Conservation (phyloP, 2,329 filamentous ascomycete genomes). For the Phoma sp. region DNA sequence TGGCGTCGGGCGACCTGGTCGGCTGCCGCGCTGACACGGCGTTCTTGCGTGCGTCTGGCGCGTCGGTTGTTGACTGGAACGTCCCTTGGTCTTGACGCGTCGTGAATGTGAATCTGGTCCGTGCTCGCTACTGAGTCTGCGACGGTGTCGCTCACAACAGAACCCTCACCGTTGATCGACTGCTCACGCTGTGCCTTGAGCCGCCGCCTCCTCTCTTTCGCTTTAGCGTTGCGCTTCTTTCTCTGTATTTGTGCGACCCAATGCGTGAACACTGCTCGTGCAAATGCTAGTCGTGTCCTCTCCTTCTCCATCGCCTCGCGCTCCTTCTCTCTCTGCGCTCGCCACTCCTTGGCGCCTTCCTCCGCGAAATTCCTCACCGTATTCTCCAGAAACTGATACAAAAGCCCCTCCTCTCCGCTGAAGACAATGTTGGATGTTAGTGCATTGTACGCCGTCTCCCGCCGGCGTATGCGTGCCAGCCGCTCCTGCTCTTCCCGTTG, state of each 20-base stretch:
- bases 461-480: constrained; percentile 19
- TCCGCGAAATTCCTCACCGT: constrained; percentile 44
- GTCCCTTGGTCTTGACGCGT: constrained; percentile 19
- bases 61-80: constrained; percentile 23
- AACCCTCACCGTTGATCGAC: constrained; percentile 14
- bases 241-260: constrained; percentile 34
- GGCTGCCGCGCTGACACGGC: constrained; percentile 8
- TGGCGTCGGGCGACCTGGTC: constrained; percentile 2
- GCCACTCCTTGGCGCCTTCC: constrained; percentile 39
- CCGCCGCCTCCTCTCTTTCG: constrained; percentile 31
- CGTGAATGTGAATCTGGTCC: constrained; percentile 13
- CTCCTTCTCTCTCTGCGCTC: constrained; percentile 34
- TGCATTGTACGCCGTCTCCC: constrained; percentile 32
- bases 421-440: constrained; percentile 49
- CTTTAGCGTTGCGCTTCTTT: constrained; percentile 30
- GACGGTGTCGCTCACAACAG: constrained; percentile 6
- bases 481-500: constrained; percentile 29
- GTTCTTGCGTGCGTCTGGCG: constrained; percentile 27
- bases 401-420: constrained; percentile 47
- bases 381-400: constrained; percentile 54
- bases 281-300: constrained; percentile 22
- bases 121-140: constrained; percentile 4
- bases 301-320: constrained; percentile 27
- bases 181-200: constrained; percentile 30
- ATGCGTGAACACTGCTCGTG: constrained; percentile 27